Evolutionary conservation across 2,329 filamentous ascomycete genomes (phyloP), one percentile per base, ranked within the genome.

Genomic region (Fusarium sterilihyphosum): DNA sequence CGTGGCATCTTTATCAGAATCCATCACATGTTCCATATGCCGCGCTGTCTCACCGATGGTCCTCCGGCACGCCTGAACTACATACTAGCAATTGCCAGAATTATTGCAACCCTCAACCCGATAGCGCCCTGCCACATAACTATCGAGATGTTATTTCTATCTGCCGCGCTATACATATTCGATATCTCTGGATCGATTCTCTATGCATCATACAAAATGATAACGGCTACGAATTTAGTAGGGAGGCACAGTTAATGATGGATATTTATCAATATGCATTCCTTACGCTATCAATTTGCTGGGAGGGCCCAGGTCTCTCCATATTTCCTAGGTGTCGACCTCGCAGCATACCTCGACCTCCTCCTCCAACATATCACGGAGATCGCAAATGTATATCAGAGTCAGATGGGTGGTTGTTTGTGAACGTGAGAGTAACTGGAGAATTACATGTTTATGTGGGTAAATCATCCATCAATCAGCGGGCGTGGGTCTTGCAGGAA

Each of bases 381-480:
- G 35, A 37, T 8, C 16, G 35, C 9, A 37, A 9, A 37, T 9
- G 35, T 37, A 37, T 5, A 37, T 8, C 18, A 0, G 16, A 4
- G 11, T 8, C 3, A 20, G 24, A 13, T 20, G 44, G 13, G 1
- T 43, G 11, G 1, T 12, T 35, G 5, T 53, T 63, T 20, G 33
- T n/a, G 0, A 3, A 13, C 5, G 12, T n/a, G 3, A 9, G 1
- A 0, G 2, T 0, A 8, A 10, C 0, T 10, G 0, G 1, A 0
- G 38, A 57, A 3, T 16, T 20, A 4, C 0, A 0, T 5, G 2
- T 20, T 1, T 5, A 40, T 29, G 46, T 65, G 1, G 16, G 5
- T 2, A 1, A 3, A 2, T 9, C 63, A 8, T 26, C 47, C 1
- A 44, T 65, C 1, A 65, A 64, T 12, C 3, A 40, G 1, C 22